These are phyloP conservation scores for Penicillium bovifimosum DNA, from an alignment of 495 filamentous ascomycete genomes.

Conservation along the genomic window DNA sequence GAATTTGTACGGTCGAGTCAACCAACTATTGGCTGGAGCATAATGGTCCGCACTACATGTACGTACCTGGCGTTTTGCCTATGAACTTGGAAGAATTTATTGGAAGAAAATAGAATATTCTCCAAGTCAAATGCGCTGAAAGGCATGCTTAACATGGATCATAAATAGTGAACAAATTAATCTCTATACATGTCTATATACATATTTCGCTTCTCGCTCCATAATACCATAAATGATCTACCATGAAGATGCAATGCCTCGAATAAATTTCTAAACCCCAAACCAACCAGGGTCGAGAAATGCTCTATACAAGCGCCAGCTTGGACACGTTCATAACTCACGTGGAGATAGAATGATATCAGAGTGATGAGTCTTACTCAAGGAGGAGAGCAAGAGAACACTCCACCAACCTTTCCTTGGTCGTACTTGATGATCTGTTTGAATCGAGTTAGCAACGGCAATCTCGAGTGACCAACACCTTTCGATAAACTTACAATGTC, in stretches of 20 bases:
- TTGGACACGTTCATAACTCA: not conserved
- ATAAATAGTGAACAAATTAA: not conserved
- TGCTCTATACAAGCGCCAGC: slow-evolving; percentile 1
- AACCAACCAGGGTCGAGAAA: slow-evolving; percentile 3
- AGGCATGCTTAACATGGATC: too few relatives aligned
- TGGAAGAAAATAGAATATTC: too few relatives aligned
- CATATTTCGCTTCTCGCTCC: slow-evolving; percentile 3
- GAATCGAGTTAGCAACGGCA: slow-evolving; percentile 4
- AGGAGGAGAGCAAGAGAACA: slow-evolving; percentile 41
- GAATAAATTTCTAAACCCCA: not conserved
- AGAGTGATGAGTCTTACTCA: slow-evolving; percentile 7
- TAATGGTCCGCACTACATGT: too few relatives aligned
- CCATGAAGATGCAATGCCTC: slow-evolving; percentile 7
- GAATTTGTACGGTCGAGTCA: too few relatives aligned
- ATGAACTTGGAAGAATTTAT: too few relatives aligned
- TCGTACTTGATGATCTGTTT: slow-evolving; percentile 41
- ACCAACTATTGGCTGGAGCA: too few relatives aligned
- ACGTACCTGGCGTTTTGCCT: too few relatives aligned
- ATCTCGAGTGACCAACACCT: not conserved
- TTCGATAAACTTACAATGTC: slow-evolving; percentile 49
- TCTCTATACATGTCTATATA: not conserved
- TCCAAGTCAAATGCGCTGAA: too few relatives aligned
- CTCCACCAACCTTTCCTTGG: slow-evolving; percentile 37
- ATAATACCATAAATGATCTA: not conserved
- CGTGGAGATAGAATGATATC: not conserved